phyloP scores from a whole-genome alignment of 352 stramenopile genomes.

The Globisporangium mamillatum region DNA sequence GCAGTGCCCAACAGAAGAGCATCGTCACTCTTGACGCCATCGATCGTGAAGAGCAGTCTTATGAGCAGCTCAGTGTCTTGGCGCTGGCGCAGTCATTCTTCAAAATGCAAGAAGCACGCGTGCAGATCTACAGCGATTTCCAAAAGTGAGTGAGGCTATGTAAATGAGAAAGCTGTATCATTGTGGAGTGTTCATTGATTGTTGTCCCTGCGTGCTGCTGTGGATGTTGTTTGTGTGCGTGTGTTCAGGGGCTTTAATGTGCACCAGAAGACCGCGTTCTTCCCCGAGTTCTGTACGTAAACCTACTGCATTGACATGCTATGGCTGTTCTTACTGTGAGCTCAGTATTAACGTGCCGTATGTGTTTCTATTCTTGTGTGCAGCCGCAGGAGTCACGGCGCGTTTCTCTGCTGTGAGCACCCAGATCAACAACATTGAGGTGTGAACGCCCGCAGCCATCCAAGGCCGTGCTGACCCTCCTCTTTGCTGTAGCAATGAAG shows the following conservation, averaged over 20 bases:
- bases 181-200: not conserved
- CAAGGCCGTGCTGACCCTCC: not conserved
- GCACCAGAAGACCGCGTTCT: conserved; percentile 62
- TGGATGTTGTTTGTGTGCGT: not conserved
- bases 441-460: conserved; percentile 6
- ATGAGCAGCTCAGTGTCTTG: conserved; percentile 12
- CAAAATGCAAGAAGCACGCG: conserved; percentile 55
- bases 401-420: conserved; percentile 66
- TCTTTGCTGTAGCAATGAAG: not conserved
- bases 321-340: not conserved
- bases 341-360: not conserved
- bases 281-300: conserved; percentile 60
- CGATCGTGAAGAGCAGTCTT: not conserved
- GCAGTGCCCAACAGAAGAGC: not conserved
- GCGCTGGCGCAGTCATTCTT: conserved; percentile 47
- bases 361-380: not conserved
- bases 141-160: conserved; percentile 29
- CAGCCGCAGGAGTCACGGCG: conserved; percentile 58
- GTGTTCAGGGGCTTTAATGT: conserved; percentile 51
- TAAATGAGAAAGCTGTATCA: not conserved
- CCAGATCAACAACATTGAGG: conserved; percentile 69
- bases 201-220: not conserved
- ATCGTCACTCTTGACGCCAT: conserved; percentile 5
- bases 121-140: conserved; percentile 72
- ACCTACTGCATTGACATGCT: not conserved